Evolutionary conservation across 495 filamentous ascomycete species (phyloP), one percentile per base, ranked within the genome.

Genomic region (Entonaema liquescens): DNA sequence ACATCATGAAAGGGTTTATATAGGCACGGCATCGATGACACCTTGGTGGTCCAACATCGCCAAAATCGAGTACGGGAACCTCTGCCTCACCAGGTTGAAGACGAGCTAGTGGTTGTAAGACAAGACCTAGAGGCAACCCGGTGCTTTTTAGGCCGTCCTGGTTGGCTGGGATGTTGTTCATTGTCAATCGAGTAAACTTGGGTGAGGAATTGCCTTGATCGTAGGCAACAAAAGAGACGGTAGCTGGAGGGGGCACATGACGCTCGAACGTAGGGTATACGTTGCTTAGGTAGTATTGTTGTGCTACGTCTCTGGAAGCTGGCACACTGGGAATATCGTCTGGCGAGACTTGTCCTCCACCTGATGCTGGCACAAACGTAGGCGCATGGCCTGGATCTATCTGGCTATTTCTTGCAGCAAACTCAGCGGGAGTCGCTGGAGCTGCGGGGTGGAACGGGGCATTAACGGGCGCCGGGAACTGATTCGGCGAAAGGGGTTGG

Each of bases 1-100:
- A 99, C 62, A 91, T 91, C 95, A 98, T 98, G 78, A 98, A 99
- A 11, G 95, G 95, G 75, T 99, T 99, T 80, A 99, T 97, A 79
- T 99, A 99, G 13, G 95, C 91, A 74, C 95, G 84, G 81, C 95
- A 99, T 81, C 95, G 87, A 75, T 93, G 89, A 81, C 95, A 99
- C 74, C 95, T 88, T 12, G 96, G 95, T 38, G 95, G 95, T 1
- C 95, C 95, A 42, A 83, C 80, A 59, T 98, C 94, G 42, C 95
- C 95, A 82, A 98, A 99, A 83, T 98, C 95, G 36, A 99, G 84
- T 2, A 98, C 91, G 1, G 95, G 95, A 59, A 98, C 92, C 4
- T 92, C 87, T 70, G 91, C 85, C 79, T 99, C 95, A 40, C 95
- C 95, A 2, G 92, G 84, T 75, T 95, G 91, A 50, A 93, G 84